Evolutionary conservation across 2,329 filamentous ascomycete species (phyloP).

Genomic region (Epichloe sp.): DNA sequence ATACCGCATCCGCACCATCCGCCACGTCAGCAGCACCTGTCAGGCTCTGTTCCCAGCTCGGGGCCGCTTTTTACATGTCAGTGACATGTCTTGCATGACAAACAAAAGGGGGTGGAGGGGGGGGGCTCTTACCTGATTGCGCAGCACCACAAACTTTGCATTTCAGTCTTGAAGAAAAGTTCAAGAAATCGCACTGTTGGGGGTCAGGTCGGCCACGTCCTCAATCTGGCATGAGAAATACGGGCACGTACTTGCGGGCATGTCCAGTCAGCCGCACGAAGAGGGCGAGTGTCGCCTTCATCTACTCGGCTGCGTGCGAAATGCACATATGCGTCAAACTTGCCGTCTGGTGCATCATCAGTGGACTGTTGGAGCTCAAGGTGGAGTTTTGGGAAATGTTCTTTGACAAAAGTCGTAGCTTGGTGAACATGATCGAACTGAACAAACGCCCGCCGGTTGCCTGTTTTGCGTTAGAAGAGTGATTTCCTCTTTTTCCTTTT

Average conservation of each 20-base stretch:
- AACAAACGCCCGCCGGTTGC: conserved; percentile 27
- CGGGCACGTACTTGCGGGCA: conserved; percentile 19
- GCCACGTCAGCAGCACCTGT: conserved; percentile 36
- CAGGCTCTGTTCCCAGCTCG: conserved; percentile 23
- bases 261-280: conserved; percentile 19
- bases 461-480: conserved; percentile 12
- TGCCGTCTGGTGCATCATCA: conserved; percentile 26
- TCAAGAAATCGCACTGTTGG: conserved; percentile 24
- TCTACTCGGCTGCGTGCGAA: conserved; percentile 25
- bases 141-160: conserved; percentile 26
- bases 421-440: conserved; percentile 27
- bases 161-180: conserved; percentile 23
- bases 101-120: too few relatives aligned
- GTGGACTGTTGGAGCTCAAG: conserved; percentile 23
- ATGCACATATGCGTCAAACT: conserved; percentile 25
- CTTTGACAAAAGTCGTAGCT: conserved; percentile 28
- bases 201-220: not conserved
- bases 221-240: not conserved
- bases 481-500: not conserved
- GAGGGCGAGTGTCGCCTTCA: conserved; percentile 17
- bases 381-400: conserved; percentile 27
- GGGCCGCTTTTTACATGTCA: conserved; percentile 4
- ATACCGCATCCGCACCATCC: conserved; percentile 42
- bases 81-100: not conserved
- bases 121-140: conserved; percentile 15